Percentiles rank a stretch among this genome's conserved stretches.
Evolutionary conservation across 2,329 filamentous ascomycete genomes (phyloP).

Genomic region (Beauveria scarabaeidicola): DNA sequence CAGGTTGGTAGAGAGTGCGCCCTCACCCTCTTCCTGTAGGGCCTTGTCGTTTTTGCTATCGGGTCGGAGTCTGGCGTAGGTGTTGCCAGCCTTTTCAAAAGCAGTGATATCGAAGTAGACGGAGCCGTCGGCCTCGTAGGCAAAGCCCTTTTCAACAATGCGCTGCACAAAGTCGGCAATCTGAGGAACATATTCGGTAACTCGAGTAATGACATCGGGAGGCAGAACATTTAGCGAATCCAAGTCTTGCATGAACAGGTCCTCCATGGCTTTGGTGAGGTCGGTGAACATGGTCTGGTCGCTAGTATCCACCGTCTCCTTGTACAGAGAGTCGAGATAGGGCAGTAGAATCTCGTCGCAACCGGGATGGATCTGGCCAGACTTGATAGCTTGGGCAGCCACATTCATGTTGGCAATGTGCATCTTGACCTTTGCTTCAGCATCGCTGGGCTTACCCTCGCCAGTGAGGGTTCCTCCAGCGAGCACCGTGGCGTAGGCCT

Average conservation of each 20-base stretch:
- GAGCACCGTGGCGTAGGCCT: constrained; percentile 45
- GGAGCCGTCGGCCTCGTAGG: constrained; percentile 72
- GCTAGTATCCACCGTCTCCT: constrained; percentile 51
- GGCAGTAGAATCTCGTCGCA: constrained; percentile 65
- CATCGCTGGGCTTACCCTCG: constrained; percentile 58
- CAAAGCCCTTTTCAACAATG: constrained; percentile 78
- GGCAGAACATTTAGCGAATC: constrained; percentile 73
- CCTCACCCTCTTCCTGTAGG: constrained; percentile 82
- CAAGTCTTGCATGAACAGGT: constrained; percentile 86
- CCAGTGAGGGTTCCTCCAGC: constrained; percentile 47
- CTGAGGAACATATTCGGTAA: constrained; percentile 86
- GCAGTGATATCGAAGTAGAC: constrained; percentile 89
- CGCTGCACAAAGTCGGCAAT: constrained; percentile 79
- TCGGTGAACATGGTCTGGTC: constrained; percentile 73
- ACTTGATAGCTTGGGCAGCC: constrained; percentile 40
- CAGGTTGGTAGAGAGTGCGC: constrained; percentile 57
- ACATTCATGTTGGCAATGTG: constrained; percentile 59
- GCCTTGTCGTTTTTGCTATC: constrained; percentile 78
- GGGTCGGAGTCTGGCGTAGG: constrained; percentile 77
- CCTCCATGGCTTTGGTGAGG: constrained; percentile 77
- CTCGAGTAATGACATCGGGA: constrained; percentile 74
- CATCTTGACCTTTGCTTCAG: constrained; percentile 85
- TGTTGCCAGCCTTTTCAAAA: constrained; percentile 77
- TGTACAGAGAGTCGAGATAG: constrained; percentile 66
- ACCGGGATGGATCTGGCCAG: constrained; percentile 43